A percentile compares a stretch with the other conserved stretches of the same genome.
Evolutionary conservation across 371 early-diverging fungal species (phyloP).

Genomic region (Choanephora cucurbitarum): DNA sequence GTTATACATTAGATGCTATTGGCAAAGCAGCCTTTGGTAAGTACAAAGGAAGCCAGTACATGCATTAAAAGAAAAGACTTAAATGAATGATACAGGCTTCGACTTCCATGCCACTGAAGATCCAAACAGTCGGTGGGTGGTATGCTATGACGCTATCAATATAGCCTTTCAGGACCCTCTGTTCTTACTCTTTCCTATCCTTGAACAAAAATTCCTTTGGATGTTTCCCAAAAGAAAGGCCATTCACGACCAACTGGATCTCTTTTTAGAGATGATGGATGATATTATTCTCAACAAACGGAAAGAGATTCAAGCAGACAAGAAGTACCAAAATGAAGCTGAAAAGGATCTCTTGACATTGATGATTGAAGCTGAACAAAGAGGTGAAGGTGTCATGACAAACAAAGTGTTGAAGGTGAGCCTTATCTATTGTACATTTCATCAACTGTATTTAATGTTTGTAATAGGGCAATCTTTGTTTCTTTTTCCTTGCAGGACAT

Average conservation of each 20-base stretch:
- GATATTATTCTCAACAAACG: constrained; percentile 12
- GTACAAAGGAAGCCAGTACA: no score
- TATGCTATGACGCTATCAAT: constrained; percentile 14
- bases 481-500: constrained; percentile 51
- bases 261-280: constrained; percentile 19
- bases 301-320: neutral
- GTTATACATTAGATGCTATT: constrained; percentile 43
- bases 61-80: no score
- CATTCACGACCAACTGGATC: constrained; percentile 22
- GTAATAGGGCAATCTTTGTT: constrained; percentile 27
- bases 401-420: constrained; percentile 42
- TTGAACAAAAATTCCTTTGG: constrained; percentile 18
- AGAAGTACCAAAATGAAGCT: constrained; percentile 30
- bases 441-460: no score
- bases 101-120: constrained; percentile 30
- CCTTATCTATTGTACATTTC: no score
- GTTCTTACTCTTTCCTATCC: constrained; percentile 21
- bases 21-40: constrained; percentile 40
- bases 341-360: constrained; percentile 54
- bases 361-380: constrained; percentile 47
- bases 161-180: constrained; percentile 17
- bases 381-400: constrained; percentile 31
- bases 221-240: constrained; percentile 32
- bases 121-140: constrained; percentile 19
- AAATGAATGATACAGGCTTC: no score